Evolutionary conservation across 1,284 basidiomycete species (phyloP).

Genomic region (Cronartium quercuum): DNA sequence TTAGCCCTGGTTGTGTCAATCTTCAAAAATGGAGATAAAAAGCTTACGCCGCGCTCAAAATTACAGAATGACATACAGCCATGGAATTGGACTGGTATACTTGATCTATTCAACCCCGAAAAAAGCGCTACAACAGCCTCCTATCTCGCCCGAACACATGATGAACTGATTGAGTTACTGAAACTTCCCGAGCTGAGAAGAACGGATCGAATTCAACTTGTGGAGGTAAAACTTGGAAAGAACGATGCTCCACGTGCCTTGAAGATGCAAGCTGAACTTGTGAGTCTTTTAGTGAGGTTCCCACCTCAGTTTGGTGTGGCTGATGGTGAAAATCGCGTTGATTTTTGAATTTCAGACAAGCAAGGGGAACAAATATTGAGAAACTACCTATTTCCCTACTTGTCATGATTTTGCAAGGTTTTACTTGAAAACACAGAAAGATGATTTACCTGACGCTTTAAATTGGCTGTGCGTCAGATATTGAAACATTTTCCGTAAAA

Average conservation of each 20-base stretch:
- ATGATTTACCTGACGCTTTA: too few relatives aligned
- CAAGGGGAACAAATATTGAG: neutral
- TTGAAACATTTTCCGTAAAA: too few relatives aligned
- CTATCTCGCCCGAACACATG: conserved; percentile 61
- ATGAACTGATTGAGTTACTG: conserved; percentile 61
- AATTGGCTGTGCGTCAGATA: too few relatives aligned
- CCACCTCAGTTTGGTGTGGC: neutral
- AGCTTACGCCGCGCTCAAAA: conserved; percentile 48
- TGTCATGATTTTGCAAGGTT: too few relatives aligned
- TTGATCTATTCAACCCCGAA: conserved; percentile 48
- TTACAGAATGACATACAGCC: conserved; percentile 44
- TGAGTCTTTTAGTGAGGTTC: neutral
- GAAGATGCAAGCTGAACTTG: conserved; percentile 53
- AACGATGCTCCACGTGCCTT: conserved; percentile 66
- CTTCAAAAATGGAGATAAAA: too few relatives aligned
- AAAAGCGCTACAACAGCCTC: conserved; percentile 52
- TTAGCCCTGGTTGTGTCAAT: too few relatives aligned
- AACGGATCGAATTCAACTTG: conserved; percentile 64
- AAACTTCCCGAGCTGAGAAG: conserved; percentile 57
- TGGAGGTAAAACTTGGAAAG: conserved; percentile 69
- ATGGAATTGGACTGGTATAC: conserved; percentile 41
- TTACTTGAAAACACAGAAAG: too few relatives aligned
- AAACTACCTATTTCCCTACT: neutral
- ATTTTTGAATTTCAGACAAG: neutral
- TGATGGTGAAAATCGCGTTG: neutral